Percentiles rank a stretch among this genome's conserved stretches.
Conservation (phyloP, 1,139 yeast species). For the Yamadazyma taylorii region DNA sequence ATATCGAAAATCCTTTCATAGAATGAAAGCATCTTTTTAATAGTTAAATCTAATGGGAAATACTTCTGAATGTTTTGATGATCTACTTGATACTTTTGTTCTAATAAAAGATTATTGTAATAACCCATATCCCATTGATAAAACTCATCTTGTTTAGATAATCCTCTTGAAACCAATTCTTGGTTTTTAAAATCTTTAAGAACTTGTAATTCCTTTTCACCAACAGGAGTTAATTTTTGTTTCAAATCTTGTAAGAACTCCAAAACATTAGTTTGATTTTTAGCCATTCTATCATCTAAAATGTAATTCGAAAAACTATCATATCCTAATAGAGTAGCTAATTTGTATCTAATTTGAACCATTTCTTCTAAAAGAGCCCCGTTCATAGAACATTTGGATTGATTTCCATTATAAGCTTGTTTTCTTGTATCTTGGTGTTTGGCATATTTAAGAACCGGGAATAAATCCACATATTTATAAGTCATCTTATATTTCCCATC, state of each 20-base stretch:
- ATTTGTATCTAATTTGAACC: conserved; percentile 56
- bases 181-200: conserved; percentile 54
- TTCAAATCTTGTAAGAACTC: conserved; percentile 62
- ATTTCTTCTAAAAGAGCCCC: conserved; percentile 60
- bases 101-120: conserved; percentile 64
- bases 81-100: conserved; percentile 69
- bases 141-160: conserved; percentile 41
- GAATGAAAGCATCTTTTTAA: conserved; percentile 64
- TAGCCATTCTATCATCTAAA: conserved; percentile 80
- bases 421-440: conserved; percentile 63
- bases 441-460: conserved; percentile 77
- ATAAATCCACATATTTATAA: conserved; percentile 75
- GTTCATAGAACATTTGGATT: conserved; percentile 63
- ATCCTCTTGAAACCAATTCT: conserved; percentile 47
- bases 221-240: conserved; percentile 57
- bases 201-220: conserved; percentile 49
- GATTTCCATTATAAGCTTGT: conserved; percentile 63
- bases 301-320: conserved; percentile 65
- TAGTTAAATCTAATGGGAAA: conserved; percentile 72
- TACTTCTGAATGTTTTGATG: conserved; percentile 70
- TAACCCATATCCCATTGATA: conserved; percentile 76
- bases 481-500: conserved; percentile 64
- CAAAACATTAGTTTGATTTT: conserved; percentile 57
- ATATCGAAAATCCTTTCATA: conserved; percentile 69
- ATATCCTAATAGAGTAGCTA: conserved; percentile 67